Evolutionary conservation across 1,284 basidiomycete genomes (phyloP).

Genomic region (Peniophora sp.): DNA sequence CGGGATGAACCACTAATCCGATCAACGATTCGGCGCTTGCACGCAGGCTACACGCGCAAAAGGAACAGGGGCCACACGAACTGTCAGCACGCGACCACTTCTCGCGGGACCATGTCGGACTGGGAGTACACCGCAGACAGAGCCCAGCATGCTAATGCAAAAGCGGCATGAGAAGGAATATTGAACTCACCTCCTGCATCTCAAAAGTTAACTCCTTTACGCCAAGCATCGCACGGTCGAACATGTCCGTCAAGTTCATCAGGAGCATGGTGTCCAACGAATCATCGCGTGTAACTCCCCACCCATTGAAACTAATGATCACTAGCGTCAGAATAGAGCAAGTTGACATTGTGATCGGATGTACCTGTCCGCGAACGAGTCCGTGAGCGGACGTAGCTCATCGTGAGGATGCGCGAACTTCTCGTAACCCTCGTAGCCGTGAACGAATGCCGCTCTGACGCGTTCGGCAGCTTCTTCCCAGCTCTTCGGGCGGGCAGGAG

Average conservation of each 20-base stretch:
- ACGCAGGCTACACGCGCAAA: too few relatives aligned
- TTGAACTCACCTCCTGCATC: slow-evolving; percentile 11
- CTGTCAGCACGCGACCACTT: too few relatives aligned
- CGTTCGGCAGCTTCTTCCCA: slow-evolving; percentile 42
- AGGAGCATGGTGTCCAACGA: slow-evolving; percentile 79
- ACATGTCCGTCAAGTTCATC: slow-evolving; percentile 71
- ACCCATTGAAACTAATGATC: slow-evolving; percentile 54
- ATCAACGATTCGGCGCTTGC: too few relatives aligned
- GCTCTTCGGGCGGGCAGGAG: slow-evolving; percentile 17
- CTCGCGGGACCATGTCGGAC: too few relatives aligned
- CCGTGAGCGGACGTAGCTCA: slow-evolving; percentile 49
- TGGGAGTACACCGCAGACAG: too few relatives aligned
- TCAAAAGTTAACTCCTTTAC: slow-evolving; percentile 53
- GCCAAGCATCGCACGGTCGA: slow-evolving; percentile 55
- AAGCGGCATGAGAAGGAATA: neutral
- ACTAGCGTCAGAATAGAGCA: neutral
- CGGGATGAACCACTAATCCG: too few relatives aligned
- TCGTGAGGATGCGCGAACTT: slow-evolving; percentile 49
- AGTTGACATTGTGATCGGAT: slow-evolving; percentile 12
- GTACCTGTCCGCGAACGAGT: slow-evolving; percentile 42
- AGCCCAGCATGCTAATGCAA: neutral
- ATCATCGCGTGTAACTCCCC: slow-evolving; percentile 77
- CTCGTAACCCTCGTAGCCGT: slow-evolving; percentile 61
- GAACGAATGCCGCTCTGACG: slow-evolving; percentile 52
- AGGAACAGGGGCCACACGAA: too few relatives aligned